Conservation (phyloP, 129 eudicot species). For the Calendula officinalis region DNA sequence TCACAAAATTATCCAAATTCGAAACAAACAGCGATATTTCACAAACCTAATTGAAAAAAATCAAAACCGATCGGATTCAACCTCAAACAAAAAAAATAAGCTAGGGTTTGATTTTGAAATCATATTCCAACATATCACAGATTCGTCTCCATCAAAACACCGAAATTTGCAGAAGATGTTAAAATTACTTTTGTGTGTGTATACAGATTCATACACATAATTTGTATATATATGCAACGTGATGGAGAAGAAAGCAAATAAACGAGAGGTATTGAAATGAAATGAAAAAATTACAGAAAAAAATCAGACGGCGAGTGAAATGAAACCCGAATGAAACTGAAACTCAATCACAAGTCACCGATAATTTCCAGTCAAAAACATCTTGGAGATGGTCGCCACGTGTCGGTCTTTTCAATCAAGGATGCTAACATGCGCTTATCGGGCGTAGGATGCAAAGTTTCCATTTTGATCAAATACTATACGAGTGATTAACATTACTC, state of each 20-base stretch:
- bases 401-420: slow-evolving; percentile 12
- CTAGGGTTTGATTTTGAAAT: slow-evolving; percentile 42
- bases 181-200: slow-evolving; percentile 11
- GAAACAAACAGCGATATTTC: neutral
- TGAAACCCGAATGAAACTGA: slow-evolving; percentile 27
- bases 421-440: slow-evolving; percentile 6
- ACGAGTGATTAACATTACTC: no score
- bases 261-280: slow-evolving; percentile 30
- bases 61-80: slow-evolving; percentile 15
- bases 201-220: neutral
- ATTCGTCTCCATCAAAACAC: slow-evolving; percentile 34
- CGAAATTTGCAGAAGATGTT: slow-evolving; percentile 12
- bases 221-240: slow-evolving; percentile 15
- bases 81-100: neutral
- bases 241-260: slow-evolving; percentile 42
- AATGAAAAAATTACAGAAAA: slow-evolving; percentile 7
- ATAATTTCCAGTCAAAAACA: slow-evolving; percentile 10
- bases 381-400: slow-evolving; percentile 26
- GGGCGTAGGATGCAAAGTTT: neutral
- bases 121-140: slow-evolving; percentile 8
- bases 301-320: slow-evolving; percentile 18
- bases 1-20: slow-evolving; percentile 11
- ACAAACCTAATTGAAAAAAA: neutral
- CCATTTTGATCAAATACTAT: no score
- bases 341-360: slow-evolving; percentile 29